Evolutionary conservation across 129 eudicot genomes (phyloP), one percentile per base, ranked within the genome.

Genomic region (Apium graveolens): DNA sequence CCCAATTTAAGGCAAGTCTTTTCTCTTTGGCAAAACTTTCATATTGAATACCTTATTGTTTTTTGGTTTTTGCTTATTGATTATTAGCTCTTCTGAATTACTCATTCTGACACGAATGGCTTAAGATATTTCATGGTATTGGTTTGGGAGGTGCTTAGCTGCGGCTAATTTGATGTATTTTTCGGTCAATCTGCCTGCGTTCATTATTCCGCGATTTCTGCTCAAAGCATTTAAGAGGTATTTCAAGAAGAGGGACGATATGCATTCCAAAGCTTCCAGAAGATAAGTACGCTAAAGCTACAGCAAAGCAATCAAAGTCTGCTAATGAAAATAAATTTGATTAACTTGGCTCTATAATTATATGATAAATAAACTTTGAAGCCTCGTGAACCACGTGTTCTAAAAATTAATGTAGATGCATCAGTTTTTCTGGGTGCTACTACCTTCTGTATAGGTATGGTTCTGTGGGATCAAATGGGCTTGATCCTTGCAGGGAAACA

Each of bases 151-250:
- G 84, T 75, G 81, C 32, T 51, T 93, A 53, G 87, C 97, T 6
- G 81, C 81, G n/a, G 86, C 91, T 5, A 93, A 93, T 78, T 51
- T 91, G 34, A 81, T 76, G 6, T 93, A 93, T 75, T 93, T 93
- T 77, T 83, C 96, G 0, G 78, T 88, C 72, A 93, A 93, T 74
- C 76, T 93, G 20, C 88, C 86, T 57, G 85, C 85, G 26, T 93
- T 93, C 75, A 84, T 93, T 85, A 91, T 93, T 83, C 98, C 98
- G 1, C 80, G 86, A 39, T 91, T 91, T 63, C 91, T 93, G 0
- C 98, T 97, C 2, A 85, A 77, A 82, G 98, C 98, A 1, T 93
- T 93, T 62, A 97, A 93, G 87, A 81, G 81, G 79, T 85, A 93
- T 66, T 93, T 93, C 79, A 82, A 53, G 72, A 89, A 88, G 84